Base-by-base conservation (phyloP, 2,329 filamentous ascomycete genomes). In the Paecilomyces fulvus region DNA sequence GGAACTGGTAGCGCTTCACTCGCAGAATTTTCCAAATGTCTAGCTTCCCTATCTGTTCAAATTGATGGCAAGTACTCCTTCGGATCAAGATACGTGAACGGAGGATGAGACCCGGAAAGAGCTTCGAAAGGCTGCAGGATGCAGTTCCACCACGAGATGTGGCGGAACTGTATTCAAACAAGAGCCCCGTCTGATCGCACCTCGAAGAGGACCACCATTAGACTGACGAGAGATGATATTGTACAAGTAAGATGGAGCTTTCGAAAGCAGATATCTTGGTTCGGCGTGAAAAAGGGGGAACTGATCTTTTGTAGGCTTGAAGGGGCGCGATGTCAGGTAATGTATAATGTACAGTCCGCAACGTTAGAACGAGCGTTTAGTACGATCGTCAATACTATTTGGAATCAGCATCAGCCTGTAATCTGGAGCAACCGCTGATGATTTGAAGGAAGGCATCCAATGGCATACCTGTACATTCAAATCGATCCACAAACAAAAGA, bases 371-470 rank as follows among this genome's bases (percentile, higher is more conserved):
- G 14, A 28, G 12, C 10, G 25, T 12, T 23, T 23, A n/a, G 25
- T 49, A 52, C 28, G 55, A 43, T 48, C 48, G 54, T 60, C 56
- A 50, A 60, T 52, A 48, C 58, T 60, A 51, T 20, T 33, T 25
- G 37, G 20, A 30, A 50, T 56, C 51, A 56, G n/a, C 30, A 31
- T n/a, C 43, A 49, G 20, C 12, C 52, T 53, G 25, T 17, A 37
- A 52, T 52, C 30, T 57, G 46, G 55, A 25, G 7, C 30, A 23
- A 28, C 25, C 21, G 30, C 20, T 51, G 55, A 17, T 50, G 55
- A 52, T 52, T 28, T 50, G 37, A 57, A 55, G 20, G 30, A 55
- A 37, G 37, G 53, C 30, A 54, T 56, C 54, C 56, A 58, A 56
- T 55, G 28, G 51, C 55, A 53, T 56, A 58, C 55, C 51, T 56